phyloP scores from a whole-genome alignment of 306 rosid genomes.

The Oemleria cerasiformis region DNA sequence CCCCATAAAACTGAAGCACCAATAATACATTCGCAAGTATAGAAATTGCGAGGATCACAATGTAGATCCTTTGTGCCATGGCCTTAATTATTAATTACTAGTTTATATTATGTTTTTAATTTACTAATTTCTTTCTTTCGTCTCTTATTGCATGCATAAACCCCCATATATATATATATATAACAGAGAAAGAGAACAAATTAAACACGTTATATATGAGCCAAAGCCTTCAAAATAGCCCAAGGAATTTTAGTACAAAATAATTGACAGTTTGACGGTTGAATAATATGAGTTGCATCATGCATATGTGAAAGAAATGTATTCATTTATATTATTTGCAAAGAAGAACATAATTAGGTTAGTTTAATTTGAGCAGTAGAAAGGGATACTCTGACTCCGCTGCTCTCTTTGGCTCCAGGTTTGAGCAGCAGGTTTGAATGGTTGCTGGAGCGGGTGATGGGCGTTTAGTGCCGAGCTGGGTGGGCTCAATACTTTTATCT shows the following conservation, averaged over 20 bases:
- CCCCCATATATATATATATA: not conserved
- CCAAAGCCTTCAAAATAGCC: too few species aligned
- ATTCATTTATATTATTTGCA: too few species aligned
- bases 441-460: too few species aligned
- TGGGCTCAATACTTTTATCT: too few species aligned
- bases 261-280: not conserved
- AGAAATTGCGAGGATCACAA: slow-evolving; percentile 17
- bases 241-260: not conserved
- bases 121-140: not conserved
- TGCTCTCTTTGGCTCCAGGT: too few species aligned
- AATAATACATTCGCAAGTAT: slow-evolving; percentile 20
- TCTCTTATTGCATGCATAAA: not conserved
- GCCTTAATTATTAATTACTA: not conserved
- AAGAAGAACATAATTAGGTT: too few species aligned
- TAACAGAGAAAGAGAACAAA: not conserved
- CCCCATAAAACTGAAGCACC: not conserved
- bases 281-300: too few species aligned
- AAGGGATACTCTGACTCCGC: too few species aligned
- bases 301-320: too few species aligned
- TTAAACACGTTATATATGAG: not conserved
- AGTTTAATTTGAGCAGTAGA: too few species aligned
- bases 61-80: not conserved
- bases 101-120: not conserved
- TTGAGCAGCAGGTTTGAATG: too few species aligned
- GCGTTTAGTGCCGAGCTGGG: too few species aligned